A percentile compares a stretch with the other conserved stretches of the same genome.
These are phyloP conservation scores for Linum usitatissimum DNA, from an alignment of 345 rosid genomes.

Conservation along the genomic window DNA sequence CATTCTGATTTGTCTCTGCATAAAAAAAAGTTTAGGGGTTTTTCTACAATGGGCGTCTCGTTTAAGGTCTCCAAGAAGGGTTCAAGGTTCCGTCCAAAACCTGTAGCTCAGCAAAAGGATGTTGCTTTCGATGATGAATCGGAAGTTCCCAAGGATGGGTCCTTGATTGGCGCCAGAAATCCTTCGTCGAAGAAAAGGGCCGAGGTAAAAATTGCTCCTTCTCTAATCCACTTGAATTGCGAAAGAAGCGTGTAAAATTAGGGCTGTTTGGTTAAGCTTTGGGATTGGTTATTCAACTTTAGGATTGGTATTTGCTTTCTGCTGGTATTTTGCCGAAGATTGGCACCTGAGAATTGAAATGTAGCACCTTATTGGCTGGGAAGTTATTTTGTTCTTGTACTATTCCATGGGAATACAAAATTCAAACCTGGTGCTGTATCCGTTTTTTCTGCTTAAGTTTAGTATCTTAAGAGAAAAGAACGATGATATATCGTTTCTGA, in stretches of 20 bases:
- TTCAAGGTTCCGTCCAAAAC: slow-evolving; percentile 45
- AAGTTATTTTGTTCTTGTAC: too few species aligned
- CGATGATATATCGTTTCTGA: background rate
- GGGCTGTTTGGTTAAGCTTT: background rate
- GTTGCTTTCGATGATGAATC: slow-evolving; percentile 28
- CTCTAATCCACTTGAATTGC: background rate
- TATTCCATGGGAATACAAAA: too few species aligned
- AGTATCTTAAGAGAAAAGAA: too few species aligned
- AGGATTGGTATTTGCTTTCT: background rate
- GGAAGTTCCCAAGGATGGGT: slow-evolving; percentile 26
- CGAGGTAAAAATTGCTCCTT: slow-evolving; percentile 29
- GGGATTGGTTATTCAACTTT: background rate
- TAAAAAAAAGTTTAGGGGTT: background rate
- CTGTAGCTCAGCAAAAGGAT: slow-evolving; percentile 24
- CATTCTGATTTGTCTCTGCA: background rate
- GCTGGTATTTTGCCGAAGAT: too few species aligned
- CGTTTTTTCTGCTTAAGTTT: too few species aligned
- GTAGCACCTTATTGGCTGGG: too few species aligned
- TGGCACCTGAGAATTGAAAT: too few species aligned
- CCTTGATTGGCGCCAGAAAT: slow-evolving; percentile 16
- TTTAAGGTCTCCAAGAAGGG: slow-evolving; percentile 65
- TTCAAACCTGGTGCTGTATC: too few species aligned
- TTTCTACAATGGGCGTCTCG: slow-evolving; percentile 45
- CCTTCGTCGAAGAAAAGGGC: slow-evolving; percentile 17
- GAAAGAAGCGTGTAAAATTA: background rate